Conservation (phyloP, 805 yeast genomes). For the Candida pseudoglaebosa region DNA sequence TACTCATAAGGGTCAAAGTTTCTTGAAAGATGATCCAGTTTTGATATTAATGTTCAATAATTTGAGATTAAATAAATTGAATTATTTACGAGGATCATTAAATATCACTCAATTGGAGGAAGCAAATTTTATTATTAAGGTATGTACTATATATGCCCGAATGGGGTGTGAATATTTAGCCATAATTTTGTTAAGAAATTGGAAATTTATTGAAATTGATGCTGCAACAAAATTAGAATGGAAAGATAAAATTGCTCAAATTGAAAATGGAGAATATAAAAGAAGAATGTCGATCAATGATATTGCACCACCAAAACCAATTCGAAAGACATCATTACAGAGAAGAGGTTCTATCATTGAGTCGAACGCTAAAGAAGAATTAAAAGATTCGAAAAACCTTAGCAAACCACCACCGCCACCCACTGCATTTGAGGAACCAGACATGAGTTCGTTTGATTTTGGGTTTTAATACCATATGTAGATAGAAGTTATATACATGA, state of each 20-base stretch:
- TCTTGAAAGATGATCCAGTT: constrained; percentile 77
- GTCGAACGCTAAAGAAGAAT: constrained; percentile 2
- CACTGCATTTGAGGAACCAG: constrained; percentile 64
- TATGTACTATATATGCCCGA: constrained; percentile 63
- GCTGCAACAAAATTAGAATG: constrained; percentile 8
- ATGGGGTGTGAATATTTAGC: constrained; percentile 92
- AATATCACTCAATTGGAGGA: constrained; percentile 47
- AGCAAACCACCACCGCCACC: constrained; percentile 40
- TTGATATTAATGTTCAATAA: constrained; percentile 60
- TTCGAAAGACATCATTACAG: neutral
- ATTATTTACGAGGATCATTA: constrained; percentile 48
- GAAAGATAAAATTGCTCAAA: constrained; percentile 1
- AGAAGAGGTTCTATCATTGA: constrained; percentile 7
- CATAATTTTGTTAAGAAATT: constrained; percentile 54
- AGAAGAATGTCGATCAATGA: constrained; percentile 4
- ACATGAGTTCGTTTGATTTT: constrained; percentile 69
- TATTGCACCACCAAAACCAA: neutral
- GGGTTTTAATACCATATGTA: constrained; percentile 20
- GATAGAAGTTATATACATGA: too few species aligned
- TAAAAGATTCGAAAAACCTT: neutral
- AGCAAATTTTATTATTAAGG: constrained; percentile 56
- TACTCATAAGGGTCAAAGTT: constrained; percentile 20
- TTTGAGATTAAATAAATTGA: constrained; percentile 50
- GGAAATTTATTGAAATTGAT: constrained; percentile 50
- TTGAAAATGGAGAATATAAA: constrained; percentile 3